Percentiles rank a stretch among this genome's conserved stretches.
Evolutionary conservation across 192 early-diverging fungal species (phyloP).

Genomic region (Backusella psychrophila): DNA sequence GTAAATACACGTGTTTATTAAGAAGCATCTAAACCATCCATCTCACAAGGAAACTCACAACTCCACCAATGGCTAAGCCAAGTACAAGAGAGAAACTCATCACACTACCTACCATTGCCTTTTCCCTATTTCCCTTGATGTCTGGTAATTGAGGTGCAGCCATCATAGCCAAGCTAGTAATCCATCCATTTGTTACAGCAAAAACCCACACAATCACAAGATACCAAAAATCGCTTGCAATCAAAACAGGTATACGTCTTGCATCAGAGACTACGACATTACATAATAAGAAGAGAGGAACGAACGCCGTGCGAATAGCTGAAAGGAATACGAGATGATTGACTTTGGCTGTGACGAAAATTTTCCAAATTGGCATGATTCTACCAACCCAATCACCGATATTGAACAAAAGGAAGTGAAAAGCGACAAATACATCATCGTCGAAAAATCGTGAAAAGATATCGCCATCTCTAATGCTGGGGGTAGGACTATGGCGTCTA

Average conservation of each 20-base stretch:
- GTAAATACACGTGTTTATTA: conserved; percentile 6
- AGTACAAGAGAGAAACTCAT: conserved; percentile 62
- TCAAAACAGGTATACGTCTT: conserved; percentile 36
- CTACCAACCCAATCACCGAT: conserved; percentile 73
- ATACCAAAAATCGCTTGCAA: conserved; percentile 46
- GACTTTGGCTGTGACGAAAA: conserved; percentile 46
- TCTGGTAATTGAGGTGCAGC: conserved; percentile 38
- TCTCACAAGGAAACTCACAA: conserved; percentile 50
- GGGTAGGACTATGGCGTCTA: not conserved
- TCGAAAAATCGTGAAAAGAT: conserved; percentile 35
- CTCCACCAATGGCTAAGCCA: conserved; percentile 69
- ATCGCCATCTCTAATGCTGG: not conserved
- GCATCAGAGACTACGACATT: not conserved
- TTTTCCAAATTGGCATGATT: conserved; percentile 44
- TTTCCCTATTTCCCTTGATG: conserved; percentile 33
- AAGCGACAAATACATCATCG: conserved; percentile 62
- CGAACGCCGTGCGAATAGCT: conserved; percentile 50
- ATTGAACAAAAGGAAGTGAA: conserved; percentile 75
- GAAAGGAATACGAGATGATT: conserved; percentile 44
- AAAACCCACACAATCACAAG: conserved; percentile 56
- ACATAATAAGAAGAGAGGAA: conserved; percentile 62
- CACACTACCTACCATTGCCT: conserved; percentile 55
- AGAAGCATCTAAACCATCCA: conserved; percentile 20
- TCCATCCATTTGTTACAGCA: conserved; percentile 65
- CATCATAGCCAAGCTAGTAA: conserved; percentile 65